Evolutionary conservation across 192 early-diverging fungal genomes (phyloP), one percentile per base, ranked within the genome.

Genomic region (Coemansia sp.): DNA sequence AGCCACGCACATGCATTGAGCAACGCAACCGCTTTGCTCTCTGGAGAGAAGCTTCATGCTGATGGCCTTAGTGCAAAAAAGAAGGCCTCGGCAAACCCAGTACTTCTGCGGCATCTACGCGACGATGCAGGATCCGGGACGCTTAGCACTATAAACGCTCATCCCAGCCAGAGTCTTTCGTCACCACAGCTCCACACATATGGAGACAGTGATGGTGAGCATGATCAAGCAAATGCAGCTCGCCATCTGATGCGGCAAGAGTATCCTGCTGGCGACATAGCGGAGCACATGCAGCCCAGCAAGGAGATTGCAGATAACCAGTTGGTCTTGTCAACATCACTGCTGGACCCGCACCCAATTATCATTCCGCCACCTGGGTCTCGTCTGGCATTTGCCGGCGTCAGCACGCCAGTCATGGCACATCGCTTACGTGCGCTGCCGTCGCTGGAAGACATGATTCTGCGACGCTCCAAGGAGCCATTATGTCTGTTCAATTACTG

Each of bases 401-500:
- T 67, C 7, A 67, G 44, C 19, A 64, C 78, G 25, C 69, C 69
- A 8, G 65, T 61, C 19, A 64, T 56, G 41, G 32, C 47, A 22
- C 73, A 76, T 26, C 60, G 55, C 25, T 65, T 83, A 41, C 75
- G 81, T 26, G 58, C 65, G 8, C 75, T 92, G 54, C 90, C 90
- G 3, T 85, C 84, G n/a, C 70, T 92, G 24, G 84, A 89, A 38
- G 83, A 90, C 64, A 87, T 88, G 16, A 79, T 92, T 8, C 62
- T 79, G 53, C 78, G 90, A 22, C 88, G 85, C 48, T 88, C 89
- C 1, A 60, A 76, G 30, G 87, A 86, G 8, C 90, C 90, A 3
- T 78, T 92, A 26, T 92, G 90, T 56, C 72, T 92, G n/a, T 90
- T 82, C 59, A 90, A 90, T 66, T 90, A 85, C 74, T 92, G 89